Percentiles rank a stretch among this genome's conserved stretches.
Conservation (phyloP, 2,329 filamentous ascomycete species). For the Pseudogymnoascus sp. region DNA sequence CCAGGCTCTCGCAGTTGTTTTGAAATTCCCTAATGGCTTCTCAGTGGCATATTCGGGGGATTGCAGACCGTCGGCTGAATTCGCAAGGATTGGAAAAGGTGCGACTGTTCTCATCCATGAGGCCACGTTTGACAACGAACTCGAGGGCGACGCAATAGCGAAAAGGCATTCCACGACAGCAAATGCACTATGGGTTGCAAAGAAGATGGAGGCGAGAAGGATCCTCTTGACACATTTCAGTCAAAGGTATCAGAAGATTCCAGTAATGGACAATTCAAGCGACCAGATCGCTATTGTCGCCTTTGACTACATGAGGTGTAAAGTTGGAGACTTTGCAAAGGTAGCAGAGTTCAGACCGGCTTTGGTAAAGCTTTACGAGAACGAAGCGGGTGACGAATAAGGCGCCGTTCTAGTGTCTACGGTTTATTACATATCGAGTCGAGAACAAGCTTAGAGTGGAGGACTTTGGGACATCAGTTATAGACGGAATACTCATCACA, state of each 20-base stretch:
- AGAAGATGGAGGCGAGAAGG: slow-evolving; percentile 67
- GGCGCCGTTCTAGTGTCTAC: not conserved
- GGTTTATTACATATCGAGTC: not conserved
- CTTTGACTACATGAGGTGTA: slow-evolving; percentile 72
- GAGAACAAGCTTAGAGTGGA: not conserved
- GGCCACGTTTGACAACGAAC: slow-evolving; percentile 88
- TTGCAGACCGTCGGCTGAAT: slow-evolving; percentile 67
- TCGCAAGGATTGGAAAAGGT: slow-evolving; percentile 61
- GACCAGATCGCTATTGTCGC: slow-evolving; percentile 61
- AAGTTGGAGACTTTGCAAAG: slow-evolving; percentile 59
- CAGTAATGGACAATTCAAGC: slow-evolving; percentile 31
- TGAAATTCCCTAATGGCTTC: slow-evolving; percentile 72
- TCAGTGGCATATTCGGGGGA: slow-evolving; percentile 92
- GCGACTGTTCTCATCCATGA: slow-evolving; percentile 88
- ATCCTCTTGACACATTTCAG: slow-evolving; percentile 91
- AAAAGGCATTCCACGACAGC: slow-evolving; percentile 88
- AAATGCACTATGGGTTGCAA: slow-evolving; percentile 73
- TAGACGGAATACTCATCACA: not conserved
- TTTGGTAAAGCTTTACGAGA: slow-evolving; percentile 47
- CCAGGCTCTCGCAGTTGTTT: slow-evolving; percentile 63
- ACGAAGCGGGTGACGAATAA: slow-evolving; percentile 16
- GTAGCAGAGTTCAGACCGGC: slow-evolving; percentile 55
- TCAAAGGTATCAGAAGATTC: slow-evolving; percentile 63
- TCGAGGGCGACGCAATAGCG: slow-evolving; percentile 64
- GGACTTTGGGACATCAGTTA: not conserved